Base-by-base conservation (phyloP, 148 eudicot species). In the Cornus kousa region DNA sequence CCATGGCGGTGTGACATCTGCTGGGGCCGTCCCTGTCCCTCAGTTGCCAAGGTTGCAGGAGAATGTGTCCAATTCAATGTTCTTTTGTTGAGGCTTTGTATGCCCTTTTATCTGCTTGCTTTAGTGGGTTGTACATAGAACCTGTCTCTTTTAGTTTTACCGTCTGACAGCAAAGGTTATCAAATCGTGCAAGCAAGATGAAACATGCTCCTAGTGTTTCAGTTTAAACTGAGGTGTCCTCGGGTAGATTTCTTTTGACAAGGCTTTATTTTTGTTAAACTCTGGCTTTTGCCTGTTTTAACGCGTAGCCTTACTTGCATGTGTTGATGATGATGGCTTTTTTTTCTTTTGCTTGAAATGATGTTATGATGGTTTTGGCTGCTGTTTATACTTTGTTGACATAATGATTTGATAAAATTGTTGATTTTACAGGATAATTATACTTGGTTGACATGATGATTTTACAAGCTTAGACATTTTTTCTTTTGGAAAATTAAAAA, bases 1-100 rank as follows among this genome's bases (percentile, higher is more conserved):
- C 80, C 97, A 89, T 62, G 91, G 90, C 11, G 95, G 93, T 12
- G 78, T 86, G 43, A 89, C 93, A n/a, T 81, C 92, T 40, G 91
- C 91, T 22, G 91, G 86, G 2, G 86, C 90, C 8, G 86, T 86
- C 68, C 91, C 97, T 0, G 95, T 93, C 3, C 95, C 95, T n/a
- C 94, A 89, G 88, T 78, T 96, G 78, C 99, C 99, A 3, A 84
- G 74, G 72, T 79, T 96, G 60, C 78, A 90, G 67, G 98, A 88
- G 9, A 87, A 80, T 39, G 99, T 96, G 5, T 83, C 86, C 20
- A 90, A 87, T 70, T 92, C 97, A 9, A 96, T 96, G 99, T 96
- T 93, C 73, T 96, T 93, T 81, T 93, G 97, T 68, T 95, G 68
- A 83, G 66, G 65, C 57, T 16, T 16, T 59, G 5, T 75, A 9